Evolutionary conservation across 2,329 filamentous ascomycete genomes (phyloP), one percentile per base, ranked within the genome.

Genomic region (Microcyclospora tardicrescens): DNA sequence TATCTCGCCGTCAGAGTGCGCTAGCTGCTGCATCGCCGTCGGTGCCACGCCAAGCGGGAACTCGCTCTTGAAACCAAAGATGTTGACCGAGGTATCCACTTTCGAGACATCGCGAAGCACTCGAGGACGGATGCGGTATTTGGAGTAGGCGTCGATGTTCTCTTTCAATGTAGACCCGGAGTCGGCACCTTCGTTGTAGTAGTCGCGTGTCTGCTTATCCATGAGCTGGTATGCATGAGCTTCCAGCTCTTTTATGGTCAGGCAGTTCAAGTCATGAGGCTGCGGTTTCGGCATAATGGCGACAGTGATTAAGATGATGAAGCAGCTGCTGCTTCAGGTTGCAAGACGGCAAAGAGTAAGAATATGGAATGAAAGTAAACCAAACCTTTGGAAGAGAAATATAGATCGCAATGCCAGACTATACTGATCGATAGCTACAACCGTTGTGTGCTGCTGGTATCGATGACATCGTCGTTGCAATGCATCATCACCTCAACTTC

Each of bases 11-110:
- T 72, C 69, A 0, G 60, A 55, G 44, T 73, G 70, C 2, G 70
- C 71, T 10, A 73, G 57, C 28, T 61, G 59, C 42, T 74, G 71
- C 52, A 71, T 67, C 2, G 69, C 72, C 0, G 71, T 64, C 0
- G 72, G 72, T 3, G 66, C 64, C 30, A 76, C 66, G 10, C 69
- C 69, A 2, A 77, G 56, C 0, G 73, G 72, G 2, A 75, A 60
- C 1, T 61, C 51, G 36, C 67, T 52, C 37, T 42, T 49, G 41
- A 52, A 57, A 1, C 68, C 69, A 12, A 73, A 66, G 9, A 75
- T 59, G 0, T 60, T 57, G 0, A 63, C 63, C 3, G 58, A 60
- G 1, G 63, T 64, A 41, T 64, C 57, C 28, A 65, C 53, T 12
- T 46, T 47, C 3, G 57, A 59, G 11, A 66, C 60, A 48, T 65